These are phyloP conservation scores for Suhomyces bribrorum DNA, from an alignment of 1,139 yeast genomes.

Conservation along the genomic window DNA sequence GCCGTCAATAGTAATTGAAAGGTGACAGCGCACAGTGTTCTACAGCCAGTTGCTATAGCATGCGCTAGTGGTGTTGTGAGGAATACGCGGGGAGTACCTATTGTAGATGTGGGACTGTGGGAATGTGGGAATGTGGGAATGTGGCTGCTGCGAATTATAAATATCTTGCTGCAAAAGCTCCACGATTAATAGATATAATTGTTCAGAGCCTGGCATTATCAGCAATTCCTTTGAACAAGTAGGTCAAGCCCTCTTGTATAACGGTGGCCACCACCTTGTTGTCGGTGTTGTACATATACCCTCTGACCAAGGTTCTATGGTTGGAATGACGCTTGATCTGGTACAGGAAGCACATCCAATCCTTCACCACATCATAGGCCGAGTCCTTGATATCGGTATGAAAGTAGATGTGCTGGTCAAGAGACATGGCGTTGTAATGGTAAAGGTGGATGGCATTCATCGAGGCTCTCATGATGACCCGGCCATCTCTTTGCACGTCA, in stretches of 20 bases:
- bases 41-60: too few relatives aligned
- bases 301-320: constrained; percentile 41
- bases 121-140: too few relatives aligned
- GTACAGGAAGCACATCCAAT: constrained; percentile 44
- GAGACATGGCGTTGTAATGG: constrained; percentile 51
- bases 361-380: constrained; percentile 37
- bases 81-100: too few relatives aligned
- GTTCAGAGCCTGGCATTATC: constrained; percentile 22
- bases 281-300: constrained; percentile 35
- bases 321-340: constrained; percentile 40
- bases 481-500: constrained; percentile 38
- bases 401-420: constrained; percentile 50
- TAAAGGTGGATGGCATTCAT: constrained; percentile 43
- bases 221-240: constrained; percentile 30
- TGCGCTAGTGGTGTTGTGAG: too few relatives aligned
- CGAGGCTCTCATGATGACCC: constrained; percentile 32
- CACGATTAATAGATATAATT: too few relatives aligned
- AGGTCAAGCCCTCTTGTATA: constrained; percentile 47
- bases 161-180: too few relatives aligned
- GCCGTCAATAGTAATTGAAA: too few relatives aligned
- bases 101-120: too few relatives aligned
- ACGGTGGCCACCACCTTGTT: constrained; percentile 44
- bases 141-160: too few relatives aligned
- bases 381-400: constrained; percentile 31
- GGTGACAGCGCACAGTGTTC: too few relatives aligned